Evolutionary conservation across 441 rosid genomes (phyloP), one percentile per base, ranked within the genome.

Genomic region (Brassica balearica): DNA sequence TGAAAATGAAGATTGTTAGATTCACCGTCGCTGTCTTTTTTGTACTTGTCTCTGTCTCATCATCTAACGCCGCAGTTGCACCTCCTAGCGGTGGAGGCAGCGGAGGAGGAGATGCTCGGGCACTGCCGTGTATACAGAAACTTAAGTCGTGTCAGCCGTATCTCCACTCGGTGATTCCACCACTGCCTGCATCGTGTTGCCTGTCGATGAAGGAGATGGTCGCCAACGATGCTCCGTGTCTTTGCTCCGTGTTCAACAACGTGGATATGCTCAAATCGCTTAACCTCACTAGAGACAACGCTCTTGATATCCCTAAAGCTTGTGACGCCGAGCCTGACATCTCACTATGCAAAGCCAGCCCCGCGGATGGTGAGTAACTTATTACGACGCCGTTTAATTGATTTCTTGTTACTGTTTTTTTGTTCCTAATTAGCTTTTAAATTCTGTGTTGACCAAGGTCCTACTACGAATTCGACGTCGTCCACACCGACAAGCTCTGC

Each of bases 111-210:
- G 80, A 80, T 14, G 65, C 71, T n/a, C 64, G 67, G 8, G 2
- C 81, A 1, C 14, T 81, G 77, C 72, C 82, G 6, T 90, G 95
- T 73, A 15, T 87, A 32, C 65, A 69, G 48, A 80, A 83, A 41
- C 77, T 90, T 15, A 60, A 87, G 32, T 90, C 95, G 11, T 90
- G 96, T 76, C 74, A 84, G 53, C 79, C 83, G 7, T 88, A 62
- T 72, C 62, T 87, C 32, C 77, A 38, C 19, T 65, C 85, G 41
- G 70, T 0, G 34, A 69, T 17, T 1, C 51, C 82, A 0, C 15
- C 81, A 0, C 85, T 88, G 0, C 86, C 93, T 0, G 27, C 77
- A 2, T 15, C 82, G 0, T 91, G 96, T 20, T 91, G 96, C 55
- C 0, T 60, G 23, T 90, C 94, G 2, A 25, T 89, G 71, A 83